A percentile compares a stretch with the other conserved stretches of the same genome.
phyloP scores from a whole-genome alignment of 2,329 filamentous ascomycete genomes.

The Aspergillus sp. region DNA sequence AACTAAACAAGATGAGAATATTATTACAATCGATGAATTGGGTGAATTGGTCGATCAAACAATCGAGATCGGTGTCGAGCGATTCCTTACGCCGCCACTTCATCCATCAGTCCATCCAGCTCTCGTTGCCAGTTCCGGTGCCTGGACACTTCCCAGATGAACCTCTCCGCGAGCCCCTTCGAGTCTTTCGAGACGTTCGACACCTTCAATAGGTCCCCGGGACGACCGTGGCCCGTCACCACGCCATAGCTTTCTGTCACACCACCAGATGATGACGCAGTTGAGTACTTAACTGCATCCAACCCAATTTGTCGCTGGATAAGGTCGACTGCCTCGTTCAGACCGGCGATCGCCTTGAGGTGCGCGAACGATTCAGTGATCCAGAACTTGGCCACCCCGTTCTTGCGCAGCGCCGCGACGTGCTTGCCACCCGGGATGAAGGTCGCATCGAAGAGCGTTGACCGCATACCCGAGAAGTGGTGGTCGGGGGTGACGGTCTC shows the following conservation, averaged over 20 bases:
- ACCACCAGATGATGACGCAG: slow-evolving; percentile 4
- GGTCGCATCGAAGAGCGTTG: slow-evolving; percentile 68
- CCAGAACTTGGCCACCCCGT: slow-evolving; percentile 67
- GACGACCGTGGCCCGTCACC: slow-evolving; percentile 22
- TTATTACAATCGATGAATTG: too few species aligned
- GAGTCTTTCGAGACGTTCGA: slow-evolving; percentile 56
- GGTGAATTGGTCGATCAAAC: too few species aligned
- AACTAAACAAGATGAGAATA: too few species aligned
- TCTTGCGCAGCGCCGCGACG: slow-evolving; percentile 56
- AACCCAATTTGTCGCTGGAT: slow-evolving; percentile 23
- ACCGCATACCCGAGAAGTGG: slow-evolving; percentile 70
- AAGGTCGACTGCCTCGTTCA: slow-evolving; percentile 41
- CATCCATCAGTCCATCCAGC: slow-evolving; percentile 56
- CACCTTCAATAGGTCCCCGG: slow-evolving; percentile 15
- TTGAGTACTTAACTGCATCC: slow-evolving; percentile 19
- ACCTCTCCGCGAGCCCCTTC: slow-evolving; percentile 60
- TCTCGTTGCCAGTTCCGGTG: slow-evolving; percentile 72
- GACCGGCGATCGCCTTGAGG: slow-evolving; percentile 66
- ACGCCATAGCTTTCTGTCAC: slow-evolving; percentile 28
- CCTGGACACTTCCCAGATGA: slow-evolving; percentile 59
- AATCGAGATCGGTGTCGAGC: too few species aligned
- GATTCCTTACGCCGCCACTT: slow-evolving; percentile 57
- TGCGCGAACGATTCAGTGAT: slow-evolving; percentile 74
- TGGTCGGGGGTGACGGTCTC: slow-evolving; percentile 60
- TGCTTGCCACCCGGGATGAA: slow-evolving; percentile 66